Conservation (phyloP, 352 stramenopile genomes). For the Aphanomyces euteiches region DNA sequence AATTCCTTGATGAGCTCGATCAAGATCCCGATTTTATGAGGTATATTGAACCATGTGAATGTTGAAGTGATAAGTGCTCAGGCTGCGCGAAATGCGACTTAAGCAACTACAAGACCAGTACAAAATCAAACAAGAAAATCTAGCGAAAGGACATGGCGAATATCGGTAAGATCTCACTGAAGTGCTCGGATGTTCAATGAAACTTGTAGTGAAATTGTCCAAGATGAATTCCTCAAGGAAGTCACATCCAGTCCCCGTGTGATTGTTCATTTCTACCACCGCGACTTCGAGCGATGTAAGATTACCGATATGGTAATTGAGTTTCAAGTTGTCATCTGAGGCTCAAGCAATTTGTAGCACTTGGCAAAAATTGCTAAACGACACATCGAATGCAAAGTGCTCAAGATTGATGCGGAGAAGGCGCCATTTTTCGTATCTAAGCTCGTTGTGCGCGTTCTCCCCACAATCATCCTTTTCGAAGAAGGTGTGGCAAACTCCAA, state of each 20-base stretch:
- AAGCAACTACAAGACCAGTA: constrained; percentile 62
- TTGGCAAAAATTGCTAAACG: constrained; percentile 48
- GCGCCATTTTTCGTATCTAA: constrained; percentile 94
- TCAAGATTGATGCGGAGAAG: constrained; percentile 93
- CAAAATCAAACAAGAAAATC: constrained; percentile 53
- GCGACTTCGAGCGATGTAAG: constrained; percentile 96
- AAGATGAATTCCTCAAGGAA: constrained; percentile 96
- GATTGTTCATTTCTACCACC: constrained; percentile 95
- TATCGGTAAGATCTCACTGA: constrained; percentile 38
- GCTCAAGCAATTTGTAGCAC: constrained; percentile 36
- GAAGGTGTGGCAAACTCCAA: constrained; percentile 90
- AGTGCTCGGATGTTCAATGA: not conserved
- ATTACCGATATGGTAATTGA: constrained; percentile 91
- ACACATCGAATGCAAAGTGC: constrained; percentile 92
- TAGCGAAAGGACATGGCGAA: constrained; percentile 73
- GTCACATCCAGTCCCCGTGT: constrained; percentile 81
- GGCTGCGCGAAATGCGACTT: constrained; percentile 77
- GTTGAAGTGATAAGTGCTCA: constrained; percentile 18
- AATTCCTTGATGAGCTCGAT: constrained; percentile 63
- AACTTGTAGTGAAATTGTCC: constrained; percentile 78
- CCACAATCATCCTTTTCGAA: constrained; percentile 90
- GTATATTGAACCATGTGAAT: constrained; percentile 31
- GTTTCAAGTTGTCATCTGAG: not conserved
- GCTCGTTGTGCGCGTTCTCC: constrained; percentile 89
- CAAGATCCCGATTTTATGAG: constrained; percentile 71